These are phyloP conservation scores for Scheffersomyces titani DNA, from an alignment of 1,139 yeast genomes.

Conservation along the genomic window DNA sequence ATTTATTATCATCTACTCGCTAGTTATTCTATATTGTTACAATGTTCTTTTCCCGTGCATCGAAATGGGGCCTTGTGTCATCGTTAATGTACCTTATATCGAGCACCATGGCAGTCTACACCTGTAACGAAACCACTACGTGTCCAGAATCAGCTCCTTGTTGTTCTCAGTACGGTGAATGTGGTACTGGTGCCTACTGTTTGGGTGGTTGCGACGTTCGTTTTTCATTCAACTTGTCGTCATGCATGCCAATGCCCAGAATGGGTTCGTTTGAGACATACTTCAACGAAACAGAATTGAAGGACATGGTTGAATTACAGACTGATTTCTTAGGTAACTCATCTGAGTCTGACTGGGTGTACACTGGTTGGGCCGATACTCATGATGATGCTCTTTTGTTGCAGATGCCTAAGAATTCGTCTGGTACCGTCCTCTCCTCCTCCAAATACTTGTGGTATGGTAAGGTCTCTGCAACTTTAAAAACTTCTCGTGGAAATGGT, in stretches of 20 bases:
- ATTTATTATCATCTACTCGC: background rate
- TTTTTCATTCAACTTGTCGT: conserved; percentile 56
- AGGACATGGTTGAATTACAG: conserved; percentile 29
- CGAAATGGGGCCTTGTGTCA: background rate
- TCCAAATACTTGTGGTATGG: conserved; percentile 88
- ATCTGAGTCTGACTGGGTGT: conserved; percentile 68
- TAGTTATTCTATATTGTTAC: background rate
- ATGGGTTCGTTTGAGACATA: conserved; percentile 34
- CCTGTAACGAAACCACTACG: conserved; percentile 44
- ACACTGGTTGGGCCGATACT: conserved; percentile 65
- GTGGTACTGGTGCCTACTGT: conserved; percentile 82
- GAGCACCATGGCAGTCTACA: background rate
- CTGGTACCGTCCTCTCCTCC: conserved; percentile 82
- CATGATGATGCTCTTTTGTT: conserved; percentile 56
- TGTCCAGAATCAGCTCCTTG: conserved; percentile 80
- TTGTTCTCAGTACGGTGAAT: conserved; percentile 80
- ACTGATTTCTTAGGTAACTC: conserved; percentile 69
- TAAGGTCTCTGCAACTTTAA: conserved; percentile 65
- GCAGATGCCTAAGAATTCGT: conserved; percentile 78
- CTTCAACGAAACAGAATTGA: conserved; percentile 39
- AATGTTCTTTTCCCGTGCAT: background rate
- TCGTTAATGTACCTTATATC: background rate
- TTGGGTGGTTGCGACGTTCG: conserved; percentile 81
- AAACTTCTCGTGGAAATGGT: conserved; percentile 76
- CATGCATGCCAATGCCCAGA: conserved; percentile 69